phyloP scores from a whole-genome alignment of 2,329 filamentous ascomycete genomes.

The Alternaria novae-zelandiae region DNA sequence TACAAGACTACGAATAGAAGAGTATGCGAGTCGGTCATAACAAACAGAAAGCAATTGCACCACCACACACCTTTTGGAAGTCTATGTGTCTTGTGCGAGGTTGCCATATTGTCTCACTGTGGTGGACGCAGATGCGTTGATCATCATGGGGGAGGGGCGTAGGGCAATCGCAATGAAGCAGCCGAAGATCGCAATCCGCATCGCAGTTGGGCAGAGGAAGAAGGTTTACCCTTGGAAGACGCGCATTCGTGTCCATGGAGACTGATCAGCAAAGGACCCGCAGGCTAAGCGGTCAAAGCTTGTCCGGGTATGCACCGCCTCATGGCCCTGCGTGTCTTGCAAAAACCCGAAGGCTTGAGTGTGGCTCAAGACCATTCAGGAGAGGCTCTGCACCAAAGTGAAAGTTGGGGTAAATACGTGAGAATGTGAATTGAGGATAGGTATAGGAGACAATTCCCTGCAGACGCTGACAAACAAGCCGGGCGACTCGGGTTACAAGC shows the following conservation, averaged over 20 bases:
- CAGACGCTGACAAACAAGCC: conserved; percentile 5
- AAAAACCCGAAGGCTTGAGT: not conserved
- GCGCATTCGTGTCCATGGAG: not conserved
- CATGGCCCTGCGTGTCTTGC: conserved; percentile 20
- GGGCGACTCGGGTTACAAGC: conserved; percentile 8
- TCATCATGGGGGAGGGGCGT: not conserved
- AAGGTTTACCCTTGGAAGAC: not conserved
- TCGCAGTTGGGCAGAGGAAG: not conserved
- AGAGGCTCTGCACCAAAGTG: conserved; percentile 8
- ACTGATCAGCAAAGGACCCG: conserved; percentile 10
- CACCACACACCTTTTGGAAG: not conserved
- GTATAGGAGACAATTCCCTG: conserved; percentile 10
- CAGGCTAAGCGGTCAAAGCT: conserved; percentile 17
- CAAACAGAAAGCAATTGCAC: not conserved
- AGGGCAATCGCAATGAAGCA: not conserved
- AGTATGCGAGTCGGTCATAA: not conserved
- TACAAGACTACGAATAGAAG: not conserved
- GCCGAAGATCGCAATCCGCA: not conserved
- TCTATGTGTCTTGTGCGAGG: not conserved
- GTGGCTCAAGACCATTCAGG: conserved; percentile 10
- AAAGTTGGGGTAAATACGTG: conserved; percentile 7
- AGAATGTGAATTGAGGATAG: conserved; percentile 15
- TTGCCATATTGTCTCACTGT: not conserved
- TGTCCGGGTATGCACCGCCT: conserved; percentile 22
- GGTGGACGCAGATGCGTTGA: not conserved